These are phyloP conservation scores for Crithidia brevicula DNA, from an alignment of 208 protist genomes.

Conservation along the genomic window DNA sequence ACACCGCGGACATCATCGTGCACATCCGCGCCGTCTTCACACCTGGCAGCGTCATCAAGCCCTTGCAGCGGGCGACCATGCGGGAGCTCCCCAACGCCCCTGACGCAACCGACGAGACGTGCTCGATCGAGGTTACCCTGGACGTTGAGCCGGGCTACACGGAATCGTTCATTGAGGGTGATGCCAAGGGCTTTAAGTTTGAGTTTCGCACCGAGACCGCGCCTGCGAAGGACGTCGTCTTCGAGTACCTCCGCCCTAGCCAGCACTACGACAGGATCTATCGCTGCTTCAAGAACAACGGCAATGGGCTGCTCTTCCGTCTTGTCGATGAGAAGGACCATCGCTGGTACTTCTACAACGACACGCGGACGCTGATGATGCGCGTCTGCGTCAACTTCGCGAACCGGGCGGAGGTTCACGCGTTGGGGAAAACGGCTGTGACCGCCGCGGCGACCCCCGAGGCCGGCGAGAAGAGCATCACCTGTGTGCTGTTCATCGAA, in stretches of 20 bases:
- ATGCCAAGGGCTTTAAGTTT: slow-evolving; percentile 55
- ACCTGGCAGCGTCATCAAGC: slow-evolving; percentile 40
- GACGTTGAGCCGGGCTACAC: slow-evolving; percentile 78
- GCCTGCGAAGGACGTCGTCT: slow-evolving; percentile 49
- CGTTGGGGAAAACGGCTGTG: slow-evolving; percentile 36
- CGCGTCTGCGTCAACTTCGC: slow-evolving; percentile 50
- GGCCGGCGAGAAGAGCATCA: slow-evolving; percentile 17
- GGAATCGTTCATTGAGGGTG: slow-evolving; percentile 76
- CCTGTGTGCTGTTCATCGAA: slow-evolving; percentile 51
- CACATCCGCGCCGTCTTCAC: slow-evolving; percentile 38
- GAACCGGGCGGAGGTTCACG: slow-evolving; percentile 31
- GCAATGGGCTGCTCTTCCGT: slow-evolving; percentile 73
- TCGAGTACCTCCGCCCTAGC: slow-evolving; percentile 55
- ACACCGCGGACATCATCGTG: slow-evolving; percentile 58
- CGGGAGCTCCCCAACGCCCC: slow-evolving; percentile 13
- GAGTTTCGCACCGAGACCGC: slow-evolving; percentile 63
- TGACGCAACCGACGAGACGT: slow-evolving; percentile 25
- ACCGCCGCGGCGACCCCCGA: slow-evolving; percentile 19
- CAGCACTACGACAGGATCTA: slow-evolving; percentile 75
- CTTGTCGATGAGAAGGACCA: slow-evolving; percentile 48
- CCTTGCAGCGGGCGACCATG: slow-evolving; percentile 42
- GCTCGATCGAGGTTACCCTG: slow-evolving; percentile 58
- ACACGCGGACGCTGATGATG: slow-evolving; percentile 62
- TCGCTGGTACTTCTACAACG: slow-evolving; percentile 69
- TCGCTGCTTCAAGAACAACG: slow-evolving; percentile 76